A percentile compares a stretch with the other conserved stretches of the same genome.
Evolutionary conservation across 148 eudicot species (phyloP).

Genomic region (Nepenthes mirabilis): DNA sequence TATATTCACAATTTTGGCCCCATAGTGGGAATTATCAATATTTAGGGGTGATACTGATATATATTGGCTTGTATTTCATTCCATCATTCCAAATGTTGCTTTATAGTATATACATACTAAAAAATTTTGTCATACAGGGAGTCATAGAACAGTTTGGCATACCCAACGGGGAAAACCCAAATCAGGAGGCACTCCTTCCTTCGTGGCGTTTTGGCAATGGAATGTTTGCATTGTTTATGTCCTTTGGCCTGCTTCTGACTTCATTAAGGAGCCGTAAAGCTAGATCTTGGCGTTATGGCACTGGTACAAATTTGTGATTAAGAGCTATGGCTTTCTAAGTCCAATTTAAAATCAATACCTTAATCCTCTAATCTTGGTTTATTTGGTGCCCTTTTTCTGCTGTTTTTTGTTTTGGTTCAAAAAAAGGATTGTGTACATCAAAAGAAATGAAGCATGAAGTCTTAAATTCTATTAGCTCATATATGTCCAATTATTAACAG

Average conservation of each 20-base stretch:
- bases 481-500: slow-evolving; percentile 17
- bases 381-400: neutral
- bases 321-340: neutral
- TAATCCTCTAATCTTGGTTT: too few relatives aligned
- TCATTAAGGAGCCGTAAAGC: slow-evolving; percentile 86
- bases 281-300: slow-evolving; percentile 97
- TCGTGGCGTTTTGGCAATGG: slow-evolving; percentile 99
- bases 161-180: slow-evolving; percentile 62
- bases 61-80: too few relatives aligned
- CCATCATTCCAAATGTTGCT: too few relatives aligned
- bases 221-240: slow-evolving; percentile 93
- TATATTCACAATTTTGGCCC: too few relatives aligned
- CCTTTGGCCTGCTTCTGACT: slow-evolving; percentile 89
- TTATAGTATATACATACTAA: neutral
- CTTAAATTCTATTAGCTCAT: neutral
- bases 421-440: too few relatives aligned
- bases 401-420: neutral
- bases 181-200: slow-evolving; percentile 48
- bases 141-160: slow-evolving; percentile 82
- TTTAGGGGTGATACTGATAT: too few relatives aligned
- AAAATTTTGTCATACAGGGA: slow-evolving; percentile 37
- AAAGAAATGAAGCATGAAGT: neutral
- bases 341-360: neutral
- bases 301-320: slow-evolving; percentile 36
- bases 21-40: too few relatives aligned